Conservation (phyloP, 106 monocot genomes). For the Xerophyta viscosa region DNA sequence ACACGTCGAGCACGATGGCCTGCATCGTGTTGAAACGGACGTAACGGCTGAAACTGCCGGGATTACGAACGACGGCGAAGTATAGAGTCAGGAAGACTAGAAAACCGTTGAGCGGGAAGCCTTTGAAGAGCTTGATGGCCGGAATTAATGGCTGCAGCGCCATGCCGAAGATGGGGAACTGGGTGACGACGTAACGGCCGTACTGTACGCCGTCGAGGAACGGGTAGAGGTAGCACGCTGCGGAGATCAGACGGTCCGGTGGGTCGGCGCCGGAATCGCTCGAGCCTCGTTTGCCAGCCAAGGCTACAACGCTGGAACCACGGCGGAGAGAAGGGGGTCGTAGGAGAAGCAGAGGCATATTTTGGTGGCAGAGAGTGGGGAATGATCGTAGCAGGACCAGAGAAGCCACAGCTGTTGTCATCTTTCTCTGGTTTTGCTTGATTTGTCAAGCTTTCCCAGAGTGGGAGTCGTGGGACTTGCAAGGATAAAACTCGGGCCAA, state of each 20-base stretch:
- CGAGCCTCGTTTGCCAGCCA: background rate
- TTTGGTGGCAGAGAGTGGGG: too few relatives aligned
- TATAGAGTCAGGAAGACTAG: slow-evolving; percentile 86
- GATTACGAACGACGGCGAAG: slow-evolving; percentile 87
- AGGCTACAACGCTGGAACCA: background rate
- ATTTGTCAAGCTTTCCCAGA: too few relatives aligned
- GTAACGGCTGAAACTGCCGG: slow-evolving; percentile 66
- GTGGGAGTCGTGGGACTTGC: too few relatives aligned
- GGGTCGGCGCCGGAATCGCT: background rate
- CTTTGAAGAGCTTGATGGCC: slow-evolving; percentile 56
- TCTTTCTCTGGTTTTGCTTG: too few relatives aligned
- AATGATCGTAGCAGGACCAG: too few relatives aligned
- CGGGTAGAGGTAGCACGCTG: slow-evolving; percentile 85
- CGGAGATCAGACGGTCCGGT: slow-evolving; percentile 61
- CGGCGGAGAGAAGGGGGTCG: background rate
- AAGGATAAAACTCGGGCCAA: too few relatives aligned
- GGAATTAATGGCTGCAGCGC: slow-evolving; percentile 70
- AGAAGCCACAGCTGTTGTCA: too few relatives aligned
- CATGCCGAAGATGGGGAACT: slow-evolving; percentile 58
- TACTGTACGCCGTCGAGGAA: slow-evolving; percentile 87
- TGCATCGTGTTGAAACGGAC: slow-evolving; percentile 99
- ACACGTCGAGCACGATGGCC: slow-evolving; percentile 84
- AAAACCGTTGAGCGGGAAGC: slow-evolving; percentile 66
- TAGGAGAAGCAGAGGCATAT: too few relatives aligned
- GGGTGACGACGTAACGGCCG: slow-evolving; percentile 62